Conservation (phyloP, 2,329 filamentous ascomycete species). For the Coniochaeta prunicola region DNA sequence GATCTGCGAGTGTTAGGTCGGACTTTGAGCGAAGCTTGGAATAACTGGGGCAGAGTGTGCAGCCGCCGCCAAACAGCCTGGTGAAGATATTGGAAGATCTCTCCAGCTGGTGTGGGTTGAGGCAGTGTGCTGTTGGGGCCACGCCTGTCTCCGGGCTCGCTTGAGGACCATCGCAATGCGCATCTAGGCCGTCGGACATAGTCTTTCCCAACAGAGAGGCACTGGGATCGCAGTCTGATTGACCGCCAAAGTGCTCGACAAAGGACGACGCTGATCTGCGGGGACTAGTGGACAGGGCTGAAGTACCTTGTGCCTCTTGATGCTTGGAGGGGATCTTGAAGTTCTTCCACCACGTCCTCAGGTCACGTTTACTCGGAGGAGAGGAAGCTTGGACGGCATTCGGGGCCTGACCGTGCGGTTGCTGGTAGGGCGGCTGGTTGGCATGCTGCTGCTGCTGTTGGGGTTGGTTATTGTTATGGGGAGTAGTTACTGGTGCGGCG, state of each 20-base stretch:
- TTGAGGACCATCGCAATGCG: neutral
- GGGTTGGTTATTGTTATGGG: neutral
- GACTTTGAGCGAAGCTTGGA: neutral
- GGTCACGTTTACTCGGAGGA: slow-evolving; percentile 76
- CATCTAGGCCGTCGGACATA: neutral
- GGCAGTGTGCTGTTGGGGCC: neutral
- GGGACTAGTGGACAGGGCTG: slow-evolving; percentile 26
- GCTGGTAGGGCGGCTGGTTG: slow-evolving; percentile 4
- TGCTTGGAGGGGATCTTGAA: slow-evolving; percentile 67
- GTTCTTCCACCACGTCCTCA: slow-evolving; percentile 95
- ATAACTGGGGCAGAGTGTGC: slow-evolving; percentile 6
- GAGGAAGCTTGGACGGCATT: slow-evolving; percentile 41
- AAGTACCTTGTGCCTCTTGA: slow-evolving; percentile 48
- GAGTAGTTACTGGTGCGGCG: neutral
- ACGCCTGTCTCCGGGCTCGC: neutral
- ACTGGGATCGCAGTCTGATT: neutral
- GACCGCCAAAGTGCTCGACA: slow-evolving; percentile 12
- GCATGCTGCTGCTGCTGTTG: slow-evolving; percentile 3
- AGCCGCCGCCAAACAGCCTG: slow-evolving; percentile 8
- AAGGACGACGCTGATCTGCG: slow-evolving; percentile 11
- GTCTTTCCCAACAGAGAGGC: neutral
- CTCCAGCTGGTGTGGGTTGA: neutral
- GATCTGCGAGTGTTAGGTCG: slow-evolving; percentile 28
- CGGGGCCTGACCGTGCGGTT: slow-evolving; percentile 21
- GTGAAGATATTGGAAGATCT: slow-evolving; percentile 5